Evolutionary conservation across 2,329 filamentous ascomycete species (phyloP).

Genomic region (Phialophora tarda): DNA sequence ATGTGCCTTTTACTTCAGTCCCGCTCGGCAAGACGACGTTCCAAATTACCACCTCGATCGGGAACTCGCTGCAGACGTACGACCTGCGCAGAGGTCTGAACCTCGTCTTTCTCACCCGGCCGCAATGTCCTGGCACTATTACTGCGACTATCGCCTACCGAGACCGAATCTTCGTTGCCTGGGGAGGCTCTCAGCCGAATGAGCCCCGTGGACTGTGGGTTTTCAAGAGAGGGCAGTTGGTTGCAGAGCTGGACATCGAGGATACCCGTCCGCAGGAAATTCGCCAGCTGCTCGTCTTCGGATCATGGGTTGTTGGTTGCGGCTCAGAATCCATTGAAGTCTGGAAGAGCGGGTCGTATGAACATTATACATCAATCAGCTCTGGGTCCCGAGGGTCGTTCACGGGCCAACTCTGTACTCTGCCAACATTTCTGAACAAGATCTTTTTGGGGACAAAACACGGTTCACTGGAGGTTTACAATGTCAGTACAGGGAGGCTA

Average conservation of each 20-base stretch:
- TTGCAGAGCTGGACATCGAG: slow-evolving; percentile 74
- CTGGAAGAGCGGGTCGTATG: slow-evolving; percentile 81
- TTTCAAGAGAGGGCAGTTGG: slow-evolving; percentile 87
- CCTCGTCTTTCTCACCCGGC: slow-evolving; percentile 89
- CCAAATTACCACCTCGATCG: slow-evolving; percentile 95
- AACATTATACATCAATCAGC: slow-evolving; percentile 86
- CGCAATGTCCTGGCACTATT: slow-evolving; percentile 83
- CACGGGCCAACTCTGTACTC: slow-evolving; percentile 78
- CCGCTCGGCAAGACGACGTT: slow-evolving; percentile 93
- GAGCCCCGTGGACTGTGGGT: slow-evolving; percentile 78
- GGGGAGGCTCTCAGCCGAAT: slow-evolving; percentile 67
- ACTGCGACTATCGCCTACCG: slow-evolving; percentile 89
- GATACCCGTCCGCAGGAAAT: slow-evolving; percentile 68
- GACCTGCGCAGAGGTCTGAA: slow-evolving; percentile 89
- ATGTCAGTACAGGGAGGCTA: slow-evolving; percentile 86
- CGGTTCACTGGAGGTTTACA: slow-evolving; percentile 96
- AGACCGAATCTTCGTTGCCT: slow-evolving; percentile 85
- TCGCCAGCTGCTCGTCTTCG: slow-evolving; percentile 78
- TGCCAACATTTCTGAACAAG: slow-evolving; percentile 97
- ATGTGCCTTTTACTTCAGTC: slow-evolving; percentile 85
- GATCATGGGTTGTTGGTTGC: slow-evolving; percentile 87
- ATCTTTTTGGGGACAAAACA: slow-evolving; percentile 86
- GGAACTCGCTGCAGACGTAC: slow-evolving; percentile 90
- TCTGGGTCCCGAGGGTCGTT: slow-evolving; percentile 53
- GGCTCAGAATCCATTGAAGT: slow-evolving; percentile 78